Evolutionary conservation across 2,329 filamentous ascomycete genomes (phyloP).

Genomic region (Lachnellula willkommii): DNA sequence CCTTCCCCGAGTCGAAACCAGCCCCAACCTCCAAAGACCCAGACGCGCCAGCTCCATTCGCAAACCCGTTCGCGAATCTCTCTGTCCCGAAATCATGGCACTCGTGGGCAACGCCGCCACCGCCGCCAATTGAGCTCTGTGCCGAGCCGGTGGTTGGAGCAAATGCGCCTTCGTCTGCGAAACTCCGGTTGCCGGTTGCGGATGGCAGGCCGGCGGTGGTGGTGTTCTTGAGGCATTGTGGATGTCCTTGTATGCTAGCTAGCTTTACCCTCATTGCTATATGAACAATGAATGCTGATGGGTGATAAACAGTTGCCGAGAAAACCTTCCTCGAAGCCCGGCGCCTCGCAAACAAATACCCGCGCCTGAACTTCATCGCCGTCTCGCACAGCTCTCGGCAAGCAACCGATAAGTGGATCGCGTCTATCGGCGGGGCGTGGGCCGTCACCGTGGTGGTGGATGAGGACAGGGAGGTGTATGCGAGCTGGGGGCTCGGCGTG

Average conservation of each 20-base stretch:
- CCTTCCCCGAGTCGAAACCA: conserved; percentile 8
- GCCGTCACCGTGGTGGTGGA: conserved; percentile 58
- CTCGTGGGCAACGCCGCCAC: conserved; percentile 27
- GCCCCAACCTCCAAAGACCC: conserved; percentile 13
- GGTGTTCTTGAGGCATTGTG: conserved; percentile 66
- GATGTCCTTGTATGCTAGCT: conserved; percentile 61
- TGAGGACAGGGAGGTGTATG: conserved; percentile 55
- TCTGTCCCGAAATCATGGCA: conserved; percentile 26
- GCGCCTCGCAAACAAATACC: conserved; percentile 47
- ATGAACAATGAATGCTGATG: neutral
- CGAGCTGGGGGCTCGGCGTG: conserved; percentile 60
- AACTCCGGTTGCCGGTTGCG: conserved; percentile 39
- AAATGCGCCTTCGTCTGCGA: conserved; percentile 19
- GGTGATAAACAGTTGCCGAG: conserved; percentile 52
- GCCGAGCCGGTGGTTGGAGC: conserved; percentile 21
- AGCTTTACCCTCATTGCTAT: neutral
- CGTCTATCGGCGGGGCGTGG: conserved; percentile 30
- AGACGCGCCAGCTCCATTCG: conserved; percentile 17
- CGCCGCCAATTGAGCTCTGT: conserved; percentile 25
- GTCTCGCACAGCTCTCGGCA: conserved; percentile 58
- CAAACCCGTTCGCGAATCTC: conserved; percentile 28
- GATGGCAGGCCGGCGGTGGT: conserved; percentile 53
- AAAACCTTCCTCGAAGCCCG: conserved; percentile 57
- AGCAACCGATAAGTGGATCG: conserved; percentile 44
- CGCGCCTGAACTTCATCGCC: conserved; percentile 52